phyloP scores from a whole-genome alignment of 495 filamentous ascomycete species.

The Parathielavia hyrcaniae region DNA sequence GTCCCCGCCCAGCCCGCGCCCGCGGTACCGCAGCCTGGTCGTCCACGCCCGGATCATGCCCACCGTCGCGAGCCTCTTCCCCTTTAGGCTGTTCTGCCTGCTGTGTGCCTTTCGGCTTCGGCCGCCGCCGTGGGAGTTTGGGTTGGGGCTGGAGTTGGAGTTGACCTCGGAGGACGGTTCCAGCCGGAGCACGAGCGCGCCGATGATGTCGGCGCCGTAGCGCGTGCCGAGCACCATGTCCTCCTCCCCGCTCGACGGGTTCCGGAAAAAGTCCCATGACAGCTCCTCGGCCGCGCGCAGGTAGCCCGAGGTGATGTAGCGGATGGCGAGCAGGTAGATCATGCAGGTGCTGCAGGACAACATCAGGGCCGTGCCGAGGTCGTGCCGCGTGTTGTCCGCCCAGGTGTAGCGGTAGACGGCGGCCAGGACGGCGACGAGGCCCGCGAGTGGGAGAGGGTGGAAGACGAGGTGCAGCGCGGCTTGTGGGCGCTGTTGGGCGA shows the following conservation, averaged over 20 bases:
- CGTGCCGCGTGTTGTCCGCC: constrained; percentile 19
- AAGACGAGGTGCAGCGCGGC: constrained; percentile 34
- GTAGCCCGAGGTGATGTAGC: constrained; percentile 39
- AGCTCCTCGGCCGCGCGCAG: constrained; percentile 36
- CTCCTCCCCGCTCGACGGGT: constrained; percentile 32
- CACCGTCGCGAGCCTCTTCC: constrained; percentile 36
- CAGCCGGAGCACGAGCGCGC: constrained; percentile 40
- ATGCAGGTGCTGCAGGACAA: constrained; percentile 33
- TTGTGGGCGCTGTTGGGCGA: constrained; percentile 43
- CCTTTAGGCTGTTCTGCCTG: constrained; percentile 12
- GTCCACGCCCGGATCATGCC: constrained; percentile 71
- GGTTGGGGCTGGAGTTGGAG: constrained; percentile 11
- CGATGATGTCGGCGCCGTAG: constrained; percentile 38
- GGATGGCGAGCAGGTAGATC: constrained; percentile 39
- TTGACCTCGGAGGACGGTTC: constrained; percentile 22
- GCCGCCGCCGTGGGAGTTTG: constrained; percentile 25
- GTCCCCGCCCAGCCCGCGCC: constrained; percentile 59
- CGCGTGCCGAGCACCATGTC: constrained; percentile 40
- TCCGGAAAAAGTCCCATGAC: constrained; percentile 32
- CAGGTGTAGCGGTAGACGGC: constrained; percentile 35
- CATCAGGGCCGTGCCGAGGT: constrained; percentile 35
- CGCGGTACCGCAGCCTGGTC: constrained; percentile 58
- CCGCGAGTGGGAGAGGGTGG: constrained; percentile 38
- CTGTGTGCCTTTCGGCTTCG: constrained; percentile 2
- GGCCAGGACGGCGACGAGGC: constrained; percentile 26